phyloP scores from a whole-genome alignment of 2,329 filamentous ascomycete species.

The Hypoxylon sp. region DNA sequence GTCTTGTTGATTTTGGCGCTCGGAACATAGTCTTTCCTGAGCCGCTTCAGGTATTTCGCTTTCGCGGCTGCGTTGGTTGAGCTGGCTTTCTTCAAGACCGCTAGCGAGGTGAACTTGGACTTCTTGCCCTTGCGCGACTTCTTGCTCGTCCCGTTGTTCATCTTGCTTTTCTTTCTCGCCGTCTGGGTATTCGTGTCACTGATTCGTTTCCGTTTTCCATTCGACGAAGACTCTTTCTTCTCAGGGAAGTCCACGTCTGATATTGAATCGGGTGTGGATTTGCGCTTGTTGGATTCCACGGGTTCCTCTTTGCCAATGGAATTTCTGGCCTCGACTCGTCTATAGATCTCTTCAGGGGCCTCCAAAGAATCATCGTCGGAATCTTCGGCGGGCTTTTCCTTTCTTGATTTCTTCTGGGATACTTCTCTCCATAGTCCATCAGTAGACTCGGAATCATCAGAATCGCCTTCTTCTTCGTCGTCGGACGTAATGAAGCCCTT shows the following conservation, averaged over 20 bases:
- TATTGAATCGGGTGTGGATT: constrained; percentile 7
- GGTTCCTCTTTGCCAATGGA: constrained; percentile 1
- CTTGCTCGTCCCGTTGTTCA: constrained; percentile 29
- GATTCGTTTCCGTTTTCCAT: constrained; percentile 25
- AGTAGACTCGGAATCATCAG: constrained; percentile 9
- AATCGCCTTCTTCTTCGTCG: constrained; percentile 12
- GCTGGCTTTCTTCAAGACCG: constrained; percentile 46
- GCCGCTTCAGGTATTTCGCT: constrained; percentile 45
- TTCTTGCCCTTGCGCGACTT: constrained; percentile 34
- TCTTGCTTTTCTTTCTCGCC: constrained; percentile 20
- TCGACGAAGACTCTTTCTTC: not conserved
- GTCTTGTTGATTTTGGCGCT: constrained; percentile 52
- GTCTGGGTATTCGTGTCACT: not conserved
- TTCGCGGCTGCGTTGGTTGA: constrained; percentile 46
- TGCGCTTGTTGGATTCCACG: constrained; percentile 14
- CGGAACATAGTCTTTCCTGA: constrained; percentile 48
- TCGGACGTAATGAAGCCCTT: constrained; percentile 44
- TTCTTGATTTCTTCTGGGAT: not conserved
- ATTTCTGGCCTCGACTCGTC: constrained; percentile 1
- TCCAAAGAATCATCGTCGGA: constrained; percentile 36
- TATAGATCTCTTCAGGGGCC: constrained; percentile 28
- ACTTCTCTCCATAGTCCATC: constrained; percentile 13
- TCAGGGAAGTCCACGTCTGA: not conserved
- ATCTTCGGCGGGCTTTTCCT: constrained; percentile 17
- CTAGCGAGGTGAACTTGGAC: constrained; percentile 37